phyloP scores from a whole-genome alignment of 805 yeast genomes.

The Tetrapisispora nanseiensis region DNA sequence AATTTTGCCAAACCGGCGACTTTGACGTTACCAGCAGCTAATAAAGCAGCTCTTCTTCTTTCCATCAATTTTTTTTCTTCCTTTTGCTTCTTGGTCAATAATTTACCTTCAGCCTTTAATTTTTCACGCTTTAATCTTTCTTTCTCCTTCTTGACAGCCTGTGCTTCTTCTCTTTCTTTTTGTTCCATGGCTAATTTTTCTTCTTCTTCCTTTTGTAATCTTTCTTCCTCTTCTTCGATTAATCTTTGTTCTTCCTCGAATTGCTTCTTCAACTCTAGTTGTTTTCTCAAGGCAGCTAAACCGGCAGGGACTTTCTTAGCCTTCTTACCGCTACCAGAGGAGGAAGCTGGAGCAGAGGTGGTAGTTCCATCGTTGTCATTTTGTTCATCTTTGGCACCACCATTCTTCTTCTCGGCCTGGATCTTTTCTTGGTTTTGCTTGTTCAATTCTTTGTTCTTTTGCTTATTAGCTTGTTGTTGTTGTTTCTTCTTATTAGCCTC shows the following conservation, averaged over 20 bases:
- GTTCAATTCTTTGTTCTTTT: conserved; percentile 43
- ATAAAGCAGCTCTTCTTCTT: conserved; percentile 77
- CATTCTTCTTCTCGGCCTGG: conserved; percentile 26
- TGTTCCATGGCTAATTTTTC: conserved; percentile 38
- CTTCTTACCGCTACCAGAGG: conserved; percentile 10
- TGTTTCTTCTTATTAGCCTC: conserved; percentile 79
- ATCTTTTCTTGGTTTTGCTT: conserved; percentile 30
- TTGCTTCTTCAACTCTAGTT: conserved; percentile 80
- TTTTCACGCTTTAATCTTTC: conserved; percentile 82
- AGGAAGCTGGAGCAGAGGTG: conserved; percentile 29
- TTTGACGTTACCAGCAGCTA: conserved; percentile 59
- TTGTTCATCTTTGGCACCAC: conserved; percentile 22
- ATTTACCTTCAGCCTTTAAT: conserved; percentile 92
- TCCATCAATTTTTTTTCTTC: conserved; percentile 82
- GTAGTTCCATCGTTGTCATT: too few relatives aligned
- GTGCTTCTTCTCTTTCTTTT: conserved; percentile 45
- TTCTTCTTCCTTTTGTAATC: conserved; percentile 39
- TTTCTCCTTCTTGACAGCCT: conserved; percentile 68
- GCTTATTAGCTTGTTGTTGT: conserved; percentile 51
- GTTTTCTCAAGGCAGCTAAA: conserved; percentile 82
- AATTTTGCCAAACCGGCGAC: conserved; percentile 60
- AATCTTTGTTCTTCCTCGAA: conserved; percentile 74
- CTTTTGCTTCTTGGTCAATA: conserved; percentile 86
- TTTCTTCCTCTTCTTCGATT: conserved; percentile 66
- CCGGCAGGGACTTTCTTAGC: conserved; percentile 84